Evolutionary conservation across 208 protist species (phyloP).

Genomic region (Sergeia podlipaevii): DNA sequence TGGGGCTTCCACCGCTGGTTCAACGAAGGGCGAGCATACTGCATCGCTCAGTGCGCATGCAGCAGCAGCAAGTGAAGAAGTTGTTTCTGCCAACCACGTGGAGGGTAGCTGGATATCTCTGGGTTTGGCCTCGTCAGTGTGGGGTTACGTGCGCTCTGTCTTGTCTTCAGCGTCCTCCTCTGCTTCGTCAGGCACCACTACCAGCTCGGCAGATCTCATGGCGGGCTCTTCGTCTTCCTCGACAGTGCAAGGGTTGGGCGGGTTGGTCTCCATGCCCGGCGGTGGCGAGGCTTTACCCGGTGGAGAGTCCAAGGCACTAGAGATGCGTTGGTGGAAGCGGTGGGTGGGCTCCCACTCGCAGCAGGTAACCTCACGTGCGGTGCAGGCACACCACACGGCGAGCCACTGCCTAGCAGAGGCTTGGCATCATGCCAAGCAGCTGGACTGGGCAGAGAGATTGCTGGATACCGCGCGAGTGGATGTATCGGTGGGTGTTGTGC

Average conservation of each 20-base stretch:
- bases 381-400: neutral
- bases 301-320: neutral
- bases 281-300: neutral
- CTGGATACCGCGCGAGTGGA: slow-evolving; percentile 41
- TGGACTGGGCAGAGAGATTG: slow-evolving; percentile 21
- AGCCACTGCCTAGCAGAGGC: neutral
- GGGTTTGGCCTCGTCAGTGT: slow-evolving; percentile 5
- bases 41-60: no score
- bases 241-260: neutral
- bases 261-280: neutral
- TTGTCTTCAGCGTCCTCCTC: neutral
- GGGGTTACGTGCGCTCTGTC: slow-evolving; percentile 13
- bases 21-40: no score
- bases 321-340: neutral
- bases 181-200: neutral
- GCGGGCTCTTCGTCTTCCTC: neutral
- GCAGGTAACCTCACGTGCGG: neutral
- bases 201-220: neutral
- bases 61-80: no score
- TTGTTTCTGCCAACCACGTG: neutral
- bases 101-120: slow-evolving; percentile 17
- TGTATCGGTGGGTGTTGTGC: slow-evolving; percentile 40
- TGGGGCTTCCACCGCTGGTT: no score
- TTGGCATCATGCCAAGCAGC: neutral
- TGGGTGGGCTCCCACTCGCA: neutral